Conservation (phyloP, 2,329 filamentous ascomycete genomes). For the Pseudogymnoascus sp. region DNA sequence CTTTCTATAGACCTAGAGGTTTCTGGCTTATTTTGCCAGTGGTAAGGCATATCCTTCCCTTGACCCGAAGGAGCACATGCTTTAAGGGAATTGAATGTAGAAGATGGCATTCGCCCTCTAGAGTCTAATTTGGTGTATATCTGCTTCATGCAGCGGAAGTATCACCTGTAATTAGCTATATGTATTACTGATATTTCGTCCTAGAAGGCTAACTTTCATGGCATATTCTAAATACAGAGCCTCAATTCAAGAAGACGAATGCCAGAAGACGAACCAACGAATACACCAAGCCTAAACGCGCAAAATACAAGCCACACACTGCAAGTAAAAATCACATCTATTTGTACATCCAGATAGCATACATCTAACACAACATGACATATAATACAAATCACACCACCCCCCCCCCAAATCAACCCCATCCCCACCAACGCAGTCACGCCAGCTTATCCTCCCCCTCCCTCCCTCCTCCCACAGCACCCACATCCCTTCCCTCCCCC, state of each 20-base stretch:
- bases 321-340: constrained; percentile 5
- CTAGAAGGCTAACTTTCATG: neutral
- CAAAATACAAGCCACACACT: neutral
- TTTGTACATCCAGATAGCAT: constrained; percentile 9
- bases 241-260: neutral
- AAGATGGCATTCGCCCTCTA: neutral
- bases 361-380: constrained; percentile 9
- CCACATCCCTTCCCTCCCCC: neutral
- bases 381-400: neutral
- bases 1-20: neutral
- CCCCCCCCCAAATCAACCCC: neutral
- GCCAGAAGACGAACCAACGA: neutral
- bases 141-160: neutral
- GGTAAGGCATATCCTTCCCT: neutral
- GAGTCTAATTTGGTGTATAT: neutral
- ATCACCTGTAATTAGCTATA: neutral
- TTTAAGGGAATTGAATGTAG: neutral
- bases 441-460: neutral
- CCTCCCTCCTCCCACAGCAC: neutral
- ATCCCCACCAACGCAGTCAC: constrained; percentile 12
- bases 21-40: neutral
- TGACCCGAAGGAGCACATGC: neutral
- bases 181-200: neutral
- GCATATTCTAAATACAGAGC: neutral
- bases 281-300: neutral